These are phyloP conservation scores for Hyaloscypha variabilis DNA, from an alignment of 495 filamentous ascomycete species.

Conservation along the genomic window DNA sequence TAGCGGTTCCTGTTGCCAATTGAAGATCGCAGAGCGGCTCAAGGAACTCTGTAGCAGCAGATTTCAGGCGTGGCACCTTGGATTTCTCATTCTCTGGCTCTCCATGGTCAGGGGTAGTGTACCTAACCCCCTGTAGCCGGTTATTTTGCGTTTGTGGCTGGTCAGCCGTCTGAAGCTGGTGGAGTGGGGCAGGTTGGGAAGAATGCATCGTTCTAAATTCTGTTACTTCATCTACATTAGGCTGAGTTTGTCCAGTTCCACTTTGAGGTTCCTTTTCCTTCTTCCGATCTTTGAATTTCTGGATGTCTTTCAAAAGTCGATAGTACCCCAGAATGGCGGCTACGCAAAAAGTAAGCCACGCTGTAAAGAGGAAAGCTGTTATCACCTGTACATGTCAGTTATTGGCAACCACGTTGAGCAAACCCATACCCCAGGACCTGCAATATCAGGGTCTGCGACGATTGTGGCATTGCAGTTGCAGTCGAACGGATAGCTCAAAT, in stretches of 20 bases:
- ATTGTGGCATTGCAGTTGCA: too few species aligned
- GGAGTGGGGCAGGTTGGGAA: too few species aligned
- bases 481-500: too few species aligned
- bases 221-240: too few species aligned
- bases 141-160: too few species aligned
- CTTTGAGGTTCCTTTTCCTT: too few species aligned
- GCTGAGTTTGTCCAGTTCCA: too few species aligned
- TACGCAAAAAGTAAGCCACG: conserved; percentile 7
- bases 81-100: not conserved
- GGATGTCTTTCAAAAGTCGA: not conserved
- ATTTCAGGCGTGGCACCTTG: too few species aligned
- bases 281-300: not conserved
- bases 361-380: not conserved
- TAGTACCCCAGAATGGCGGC: not conserved
- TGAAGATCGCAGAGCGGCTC: conserved; percentile 17
- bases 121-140: not conserved
- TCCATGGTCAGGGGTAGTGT: not conserved
- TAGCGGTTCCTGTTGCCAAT: conserved; percentile 8
- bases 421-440: conserved; percentile 5
- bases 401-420: not conserved
- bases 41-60: not conserved
- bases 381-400: conserved; percentile 1
- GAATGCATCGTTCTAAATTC: too few species aligned
- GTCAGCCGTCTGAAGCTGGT: too few species aligned
- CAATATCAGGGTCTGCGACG: conserved; percentile 3